Base-by-base conservation (phyloP, 148 eudicot genomes). In the Hydrangea macrophylla region DNA sequence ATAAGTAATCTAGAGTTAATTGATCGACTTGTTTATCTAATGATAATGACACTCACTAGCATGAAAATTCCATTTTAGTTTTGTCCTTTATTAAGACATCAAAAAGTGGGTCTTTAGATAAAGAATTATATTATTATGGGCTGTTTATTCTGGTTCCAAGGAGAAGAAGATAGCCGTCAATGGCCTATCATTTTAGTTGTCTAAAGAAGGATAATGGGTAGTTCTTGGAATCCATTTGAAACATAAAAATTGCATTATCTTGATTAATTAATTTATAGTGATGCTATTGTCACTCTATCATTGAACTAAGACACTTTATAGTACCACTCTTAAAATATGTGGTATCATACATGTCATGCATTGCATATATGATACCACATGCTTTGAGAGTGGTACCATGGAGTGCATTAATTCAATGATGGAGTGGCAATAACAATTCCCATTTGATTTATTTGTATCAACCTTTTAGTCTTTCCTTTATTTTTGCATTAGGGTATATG, bases 11-110 rank as follows among this genome's bases (percentile, higher is more conserved):
- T 53, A 54, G 25, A 63, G 30, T 37, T 11, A 22, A 73, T 48
- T 40, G 22, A 6, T 26, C n/a, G n/a, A n/a, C 8, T 70, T 25
- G 64, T 66, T 72, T 68, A 77, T 67, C 36, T 73, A 25, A 10
- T 51, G 80, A 77, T 37, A 60, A 58, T 77, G 76, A 73, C 73
- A 63, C 76, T 77, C 69, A 71, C 72, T 62, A 68, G 48, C 67
- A 60, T 37, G 66, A 54, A 7, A 67, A 66, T 67, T 77, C 64
- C 76, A 64, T 39, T 68, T 17, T 63, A 68, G 61, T 50, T 20
- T 72, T 72, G 73, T 77, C 67, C 27, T 58, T 31, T 62, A 15
- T 15, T 59, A 17, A 9, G 68, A 66, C 18, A 39, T 55, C 60
- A 58, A 76, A 68, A 42, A 24, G 24, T 55, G 7, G 26, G 35